Conservation (phyloP, 768 basidiomycete species). For the Lentinula guzmanii region DNA sequence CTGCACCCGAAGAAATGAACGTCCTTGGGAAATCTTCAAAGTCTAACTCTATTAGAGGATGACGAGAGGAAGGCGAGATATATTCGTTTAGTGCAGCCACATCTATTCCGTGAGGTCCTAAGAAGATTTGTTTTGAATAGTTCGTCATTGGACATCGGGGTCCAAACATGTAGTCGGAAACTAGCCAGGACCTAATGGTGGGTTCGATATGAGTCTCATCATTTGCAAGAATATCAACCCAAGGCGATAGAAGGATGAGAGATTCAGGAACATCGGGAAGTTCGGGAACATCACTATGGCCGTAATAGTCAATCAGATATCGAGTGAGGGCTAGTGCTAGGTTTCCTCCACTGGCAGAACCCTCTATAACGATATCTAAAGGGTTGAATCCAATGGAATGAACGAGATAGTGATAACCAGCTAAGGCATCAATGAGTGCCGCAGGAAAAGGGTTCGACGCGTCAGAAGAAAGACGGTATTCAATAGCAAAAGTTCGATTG, state of each 20-base stretch:
- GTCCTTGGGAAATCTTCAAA: conserved; percentile 58
- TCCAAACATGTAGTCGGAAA: conserved; percentile 31
- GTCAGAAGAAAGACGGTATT: conserved; percentile 61
- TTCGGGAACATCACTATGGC: conserved; percentile 10
- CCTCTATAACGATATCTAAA: conserved; percentile 54
- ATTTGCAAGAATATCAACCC: conserved; percentile 38
- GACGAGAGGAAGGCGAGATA: conserved; percentile 49
- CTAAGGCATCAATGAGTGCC: conserved; percentile 66
- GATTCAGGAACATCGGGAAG: conserved; percentile 36
- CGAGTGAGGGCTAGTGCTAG: conserved; percentile 59
- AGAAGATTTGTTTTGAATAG: conserved; percentile 25
- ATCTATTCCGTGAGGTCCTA: conserved; percentile 40
- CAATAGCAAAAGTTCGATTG: conserved; percentile 50
- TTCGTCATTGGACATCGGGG: conserved; percentile 7
- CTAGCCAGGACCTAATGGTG: conserved; percentile 20
- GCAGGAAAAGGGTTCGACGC: conserved; percentile 62
- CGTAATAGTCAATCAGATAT: conserved; percentile 49
- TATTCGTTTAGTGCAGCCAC: conserved; percentile 45
- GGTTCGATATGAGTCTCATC: conserved; percentile 28
- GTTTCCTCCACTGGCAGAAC: conserved; percentile 78
- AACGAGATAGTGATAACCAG: conserved; percentile 69
- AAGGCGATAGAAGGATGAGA: conserved; percentile 51
- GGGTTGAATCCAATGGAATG: conserved; percentile 49
- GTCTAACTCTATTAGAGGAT: conserved; percentile 25
- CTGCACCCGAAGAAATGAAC: conserved; percentile 40